phyloP scores from a whole-genome alignment of 768 basidiomycete species.

The Hygrophoropsis aurantiaca region DNA sequence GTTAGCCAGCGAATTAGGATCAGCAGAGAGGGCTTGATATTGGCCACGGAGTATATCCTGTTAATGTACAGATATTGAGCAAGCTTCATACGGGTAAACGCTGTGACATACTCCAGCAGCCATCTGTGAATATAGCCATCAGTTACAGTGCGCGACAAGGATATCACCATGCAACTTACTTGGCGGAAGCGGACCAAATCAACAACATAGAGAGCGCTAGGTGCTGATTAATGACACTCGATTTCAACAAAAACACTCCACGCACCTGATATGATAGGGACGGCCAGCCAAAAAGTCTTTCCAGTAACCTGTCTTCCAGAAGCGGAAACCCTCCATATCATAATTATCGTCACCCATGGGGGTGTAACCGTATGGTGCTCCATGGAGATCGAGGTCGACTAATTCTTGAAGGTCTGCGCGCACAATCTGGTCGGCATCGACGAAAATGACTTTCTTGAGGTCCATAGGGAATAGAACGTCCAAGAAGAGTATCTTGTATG shows the following conservation, averaged over 20 bases:
- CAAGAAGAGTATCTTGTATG: slow-evolving; percentile 98
- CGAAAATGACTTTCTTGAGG: slow-evolving; percentile 98
- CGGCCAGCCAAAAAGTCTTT: slow-evolving; percentile 77
- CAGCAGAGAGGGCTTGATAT: slow-evolving; percentile 92
- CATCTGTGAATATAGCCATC: slow-evolving; percentile 31
- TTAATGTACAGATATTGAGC: slow-evolving; percentile 1
- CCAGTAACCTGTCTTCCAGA: slow-evolving; percentile 99
- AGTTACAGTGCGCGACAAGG: not conserved
- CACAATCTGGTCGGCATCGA: slow-evolving; percentile 97
- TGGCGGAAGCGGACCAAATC: slow-evolving; percentile 95
- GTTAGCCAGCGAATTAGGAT: slow-evolving; percentile 92
- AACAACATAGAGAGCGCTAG: slow-evolving; percentile 91
- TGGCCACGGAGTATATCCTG: slow-evolving; percentile 87
- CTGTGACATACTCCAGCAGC: slow-evolving; percentile 52
- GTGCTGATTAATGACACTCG: slow-evolving; percentile 10
- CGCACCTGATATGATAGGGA: slow-evolving; percentile 94
- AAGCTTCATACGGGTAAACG: not conserved
- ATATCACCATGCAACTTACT: slow-evolving; percentile 35
- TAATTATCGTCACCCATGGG: slow-evolving; percentile 96
- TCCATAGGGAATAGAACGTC: slow-evolving; percentile 99
- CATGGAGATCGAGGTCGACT: slow-evolving; percentile 89
- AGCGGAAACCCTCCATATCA: slow-evolving; percentile 97
- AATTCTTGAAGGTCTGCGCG: slow-evolving; percentile 94
- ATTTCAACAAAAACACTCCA: not conserved
- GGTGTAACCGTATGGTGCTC: slow-evolving; percentile 93